Evolutionary conservation across 352 stramenopile genomes (phyloP).

Genomic region (Phytophthora hibernalis): DNA sequence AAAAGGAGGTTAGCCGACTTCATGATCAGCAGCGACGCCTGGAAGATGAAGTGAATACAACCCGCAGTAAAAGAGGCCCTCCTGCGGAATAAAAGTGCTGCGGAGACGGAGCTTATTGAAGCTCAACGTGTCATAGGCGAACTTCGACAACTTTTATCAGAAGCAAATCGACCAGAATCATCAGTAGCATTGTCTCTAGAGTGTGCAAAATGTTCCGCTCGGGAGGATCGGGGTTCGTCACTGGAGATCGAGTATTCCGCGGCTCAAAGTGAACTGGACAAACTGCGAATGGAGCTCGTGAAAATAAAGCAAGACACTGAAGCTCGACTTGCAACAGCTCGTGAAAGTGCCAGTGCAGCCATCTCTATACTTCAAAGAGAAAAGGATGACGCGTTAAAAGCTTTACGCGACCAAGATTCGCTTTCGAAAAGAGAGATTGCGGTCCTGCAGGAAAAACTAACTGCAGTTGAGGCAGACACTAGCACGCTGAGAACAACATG

Average conservation of each 20-base stretch:
- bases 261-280: conserved; percentile 15
- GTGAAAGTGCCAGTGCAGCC: conserved; percentile 5
- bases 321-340: conserved; percentile 1
- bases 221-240: conserved; percentile 23
- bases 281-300: conserved; percentile 19
- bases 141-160: conserved; percentile 15
- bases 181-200: background rate
- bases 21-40: conserved; percentile 27
- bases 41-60: conserved; percentile 24
- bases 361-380: conserved; percentile 7
- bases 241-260: conserved; percentile 21
- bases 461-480: conserved; percentile 18
- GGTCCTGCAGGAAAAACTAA: conserved; percentile 17
- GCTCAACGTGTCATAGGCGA: conserved; percentile 15
- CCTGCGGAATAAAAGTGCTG: conserved; percentile 20
- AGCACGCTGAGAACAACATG: conserved; percentile 18
- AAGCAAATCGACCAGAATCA: conserved; percentile 5
- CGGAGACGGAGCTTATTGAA: conserved; percentile 9
- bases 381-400: conserved; percentile 18
- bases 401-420: conserved; percentile 24
- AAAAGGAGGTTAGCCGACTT: conserved; percentile 38
- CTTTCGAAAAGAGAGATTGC: conserved; percentile 27
- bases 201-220: conserved; percentile 22
- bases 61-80: conserved; percentile 23
- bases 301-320: conserved; percentile 13